Evolutionary conservation across 1,284 basidiomycete species (phyloP), one percentile per base, ranked within the genome.

Genomic region (Malassezia equina): DNA sequence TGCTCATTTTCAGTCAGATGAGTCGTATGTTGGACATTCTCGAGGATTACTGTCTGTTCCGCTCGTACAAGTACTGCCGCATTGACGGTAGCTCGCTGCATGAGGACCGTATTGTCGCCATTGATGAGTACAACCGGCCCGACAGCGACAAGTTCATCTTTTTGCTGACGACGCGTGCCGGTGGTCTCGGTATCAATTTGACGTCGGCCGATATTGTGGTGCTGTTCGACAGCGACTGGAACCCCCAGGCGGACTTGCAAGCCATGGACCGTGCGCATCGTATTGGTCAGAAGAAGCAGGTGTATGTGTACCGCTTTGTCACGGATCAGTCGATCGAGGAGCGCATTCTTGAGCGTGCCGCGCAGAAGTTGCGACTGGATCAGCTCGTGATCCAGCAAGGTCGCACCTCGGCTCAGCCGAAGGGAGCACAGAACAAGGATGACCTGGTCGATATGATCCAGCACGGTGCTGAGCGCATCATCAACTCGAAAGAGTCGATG

Each of bases 221-320:
- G 0, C 78, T 98, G n/a, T 98, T 96, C 65, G 94, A 99, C 73
- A 88, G 85, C 61, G 94, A 98, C 76, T 98, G 93, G 93, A 98
- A 98, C 76, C 93, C 94, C 1, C 93, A 99, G 77, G 93, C 93
- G 4, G 94, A 99, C 79, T 76, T 98, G 52, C 94, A 98, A 75
- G 94, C 94, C 6, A 96, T 98, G 94, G 93, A 98, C 75, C 87
- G 93, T 62, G 93, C 93, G 0, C 93, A 98, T 77, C 88, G 93
- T 65, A 96, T 98, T 61, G 93, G 93, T 2, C 94, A 96, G 78
- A 96, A 88, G 47, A 96, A 96, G 77, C 93, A 98, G 76, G 93
- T 96, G 17, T 94, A 93, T 69, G 94, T 98, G 1, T 99, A 91
- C 80, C 81, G 93, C 24, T 96, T 98, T 75, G 88, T 99, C 66